Evolutionary conservation across 345 rosid genomes (phyloP), one percentile per base, ranked within the genome.

Genomic region (Draba incana): DNA sequence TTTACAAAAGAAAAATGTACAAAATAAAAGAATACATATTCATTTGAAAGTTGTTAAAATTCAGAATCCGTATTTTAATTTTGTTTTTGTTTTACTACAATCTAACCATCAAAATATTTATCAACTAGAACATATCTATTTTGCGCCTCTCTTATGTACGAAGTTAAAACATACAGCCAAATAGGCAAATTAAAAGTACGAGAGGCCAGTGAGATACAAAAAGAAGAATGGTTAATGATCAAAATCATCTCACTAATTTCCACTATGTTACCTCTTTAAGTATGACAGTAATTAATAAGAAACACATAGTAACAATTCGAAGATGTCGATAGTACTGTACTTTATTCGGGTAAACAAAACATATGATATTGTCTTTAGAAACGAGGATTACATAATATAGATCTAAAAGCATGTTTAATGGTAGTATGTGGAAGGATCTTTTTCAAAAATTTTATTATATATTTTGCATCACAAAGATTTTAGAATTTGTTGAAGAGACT

Each of bases 381-480:
- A 27, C 43, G 41, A 49, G 31, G 72, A 25, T 48, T 68, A 39
- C 58, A 69, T 39, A 68, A 59, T 39, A 51, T 23, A 42, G 10
- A 20, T 30, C 61, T 0, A 20, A 20, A 20, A 20, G 0, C 20
- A 20, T 20, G 20, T 20, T 20, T 20, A 20, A 20, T 20, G 20
- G 20, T 20, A 20, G 20, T 20, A 20, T 20, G 20, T 20, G 20
- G 20, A 20, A 20, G 20, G 20, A 20, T 20, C 20, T 20, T 20
- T 20, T 20, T 20, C 20, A 20, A 20, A 20, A 20, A 20, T 20
- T 20, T 20, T 20, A 20, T 20, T 20, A 20, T 20, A 20, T 20
- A 20, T 20, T 20, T 20, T 20, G 20, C 20, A 20, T 20, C 20
- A 20, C 20, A 20, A 20, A 20, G 20, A 20, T 20, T 20, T 20